phyloP scores from a whole-genome alignment of 768 basidiomycete genomes.

The Lactarius tabidus region DNA sequence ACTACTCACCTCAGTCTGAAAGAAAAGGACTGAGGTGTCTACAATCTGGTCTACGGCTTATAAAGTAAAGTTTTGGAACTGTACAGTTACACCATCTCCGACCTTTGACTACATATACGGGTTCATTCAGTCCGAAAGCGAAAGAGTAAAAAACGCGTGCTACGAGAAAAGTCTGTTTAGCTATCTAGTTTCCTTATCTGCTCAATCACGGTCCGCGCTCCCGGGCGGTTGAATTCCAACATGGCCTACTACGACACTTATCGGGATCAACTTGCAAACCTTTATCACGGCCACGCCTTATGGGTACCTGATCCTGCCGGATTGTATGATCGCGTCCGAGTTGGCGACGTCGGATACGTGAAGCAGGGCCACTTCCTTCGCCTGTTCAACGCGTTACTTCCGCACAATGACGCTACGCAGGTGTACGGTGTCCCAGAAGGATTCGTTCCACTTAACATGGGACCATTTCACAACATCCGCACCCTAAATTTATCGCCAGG shows the following conservation, averaged over 20 bases:
- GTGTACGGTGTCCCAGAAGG: constrained; percentile 1
- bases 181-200: no score
- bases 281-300: constrained; percentile 13
- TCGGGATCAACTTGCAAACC: constrained; percentile 6
- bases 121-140: no score
- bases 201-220: no score
- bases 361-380: constrained; percentile 18
- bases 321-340: constrained; percentile 18
- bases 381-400: constrained; percentile 21
- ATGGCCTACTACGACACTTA: constrained; percentile 11
- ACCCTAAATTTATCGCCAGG: not conserved
- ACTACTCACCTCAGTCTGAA: no score
- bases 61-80: no score
- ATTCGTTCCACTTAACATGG: constrained; percentile 13
- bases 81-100: no score
- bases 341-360: constrained; percentile 27
- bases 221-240: no score
- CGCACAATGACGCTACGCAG: constrained; percentile 2
- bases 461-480: constrained; percentile 14
- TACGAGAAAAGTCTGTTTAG: no score
- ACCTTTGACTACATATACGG: no score
- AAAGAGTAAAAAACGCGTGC: no score
- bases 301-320: constrained; percentile 23
- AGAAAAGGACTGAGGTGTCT: no score
- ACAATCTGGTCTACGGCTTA: no score